These are phyloP conservation scores for Abrus precatorius DNA, from an alignment of 306 rosid genomes.

Conservation along the genomic window DNA sequence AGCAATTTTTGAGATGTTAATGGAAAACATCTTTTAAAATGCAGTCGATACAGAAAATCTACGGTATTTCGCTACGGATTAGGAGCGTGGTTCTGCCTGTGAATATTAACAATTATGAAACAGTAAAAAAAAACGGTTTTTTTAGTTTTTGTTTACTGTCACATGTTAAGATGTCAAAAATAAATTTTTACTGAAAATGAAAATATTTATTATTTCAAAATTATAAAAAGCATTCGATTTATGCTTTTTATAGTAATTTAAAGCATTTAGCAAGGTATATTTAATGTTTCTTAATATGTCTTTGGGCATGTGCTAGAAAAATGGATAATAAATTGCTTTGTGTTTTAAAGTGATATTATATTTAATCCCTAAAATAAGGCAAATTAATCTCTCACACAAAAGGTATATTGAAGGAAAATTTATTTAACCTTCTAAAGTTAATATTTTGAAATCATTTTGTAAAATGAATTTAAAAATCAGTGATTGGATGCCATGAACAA, in stretches of 20 bases:
- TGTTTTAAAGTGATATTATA: neutral
- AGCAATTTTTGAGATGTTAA: neutral
- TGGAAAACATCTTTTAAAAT: neutral
- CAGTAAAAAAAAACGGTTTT: neutral
- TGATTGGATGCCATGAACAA: neutral
- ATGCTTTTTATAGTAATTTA: too few species aligned
- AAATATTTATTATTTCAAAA: too few species aligned
- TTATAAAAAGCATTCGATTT: too few species aligned
- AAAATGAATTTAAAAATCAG: neutral
- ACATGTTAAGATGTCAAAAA: too few species aligned
- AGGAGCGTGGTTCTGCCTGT: neutral
- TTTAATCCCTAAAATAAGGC: neutral
- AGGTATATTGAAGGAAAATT: neutral
- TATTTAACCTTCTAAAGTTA: neutral
- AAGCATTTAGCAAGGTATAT: too few species aligned
- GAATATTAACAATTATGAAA: neutral
- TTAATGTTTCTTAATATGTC: too few species aligned
- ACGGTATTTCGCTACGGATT: neutral
- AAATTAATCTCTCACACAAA: neutral
- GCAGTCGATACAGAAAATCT: neutral
- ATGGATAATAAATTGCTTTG: neutral
- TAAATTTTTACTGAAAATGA: too few species aligned
- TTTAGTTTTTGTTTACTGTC: too few species aligned
- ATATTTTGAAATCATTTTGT: neutral
- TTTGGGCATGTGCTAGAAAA: too few species aligned